phyloP scores from a whole-genome alignment of 306 rosid species.

The Lathyrus sativus region DNA sequence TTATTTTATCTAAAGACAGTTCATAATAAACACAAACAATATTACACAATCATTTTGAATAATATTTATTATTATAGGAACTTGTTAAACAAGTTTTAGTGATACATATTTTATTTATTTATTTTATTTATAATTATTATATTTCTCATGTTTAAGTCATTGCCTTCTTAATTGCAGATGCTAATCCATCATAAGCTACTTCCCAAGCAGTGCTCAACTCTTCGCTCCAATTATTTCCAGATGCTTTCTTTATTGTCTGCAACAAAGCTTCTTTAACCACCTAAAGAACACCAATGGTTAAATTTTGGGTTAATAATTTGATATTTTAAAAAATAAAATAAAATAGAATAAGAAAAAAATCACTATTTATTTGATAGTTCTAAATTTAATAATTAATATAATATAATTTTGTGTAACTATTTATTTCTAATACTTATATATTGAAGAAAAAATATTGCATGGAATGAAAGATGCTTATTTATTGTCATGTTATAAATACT shows the following conservation, averaged over 20 bases:
- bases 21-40: background rate
- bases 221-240: conserved; percentile 36
- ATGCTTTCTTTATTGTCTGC: conserved; percentile 33
- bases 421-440: background rate
- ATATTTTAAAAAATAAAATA: background rate
- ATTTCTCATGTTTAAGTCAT: background rate
- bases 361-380: background rate
- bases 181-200: conserved; percentile 37
- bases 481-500: background rate
- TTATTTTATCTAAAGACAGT: too few relatives aligned
- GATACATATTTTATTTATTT: conserved; percentile 2
- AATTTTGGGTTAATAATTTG: background rate
- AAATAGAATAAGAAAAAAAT: background rate
- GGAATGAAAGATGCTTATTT: background rate
- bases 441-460: background rate
- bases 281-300: background rate
- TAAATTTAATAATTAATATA: background rate
- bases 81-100: conserved; percentile 13
- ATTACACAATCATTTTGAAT: background rate
- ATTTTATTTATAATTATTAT: background rate
- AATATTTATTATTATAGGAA: background rate
- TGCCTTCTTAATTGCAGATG: conserved; percentile 34
- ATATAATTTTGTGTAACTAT: background rate
- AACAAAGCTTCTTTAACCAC: conserved; percentile 41
- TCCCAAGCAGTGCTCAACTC: conserved; percentile 36